Base-by-base conservation (phyloP, 176 grass and related monocot species). In the Oryza nivara region DNA sequence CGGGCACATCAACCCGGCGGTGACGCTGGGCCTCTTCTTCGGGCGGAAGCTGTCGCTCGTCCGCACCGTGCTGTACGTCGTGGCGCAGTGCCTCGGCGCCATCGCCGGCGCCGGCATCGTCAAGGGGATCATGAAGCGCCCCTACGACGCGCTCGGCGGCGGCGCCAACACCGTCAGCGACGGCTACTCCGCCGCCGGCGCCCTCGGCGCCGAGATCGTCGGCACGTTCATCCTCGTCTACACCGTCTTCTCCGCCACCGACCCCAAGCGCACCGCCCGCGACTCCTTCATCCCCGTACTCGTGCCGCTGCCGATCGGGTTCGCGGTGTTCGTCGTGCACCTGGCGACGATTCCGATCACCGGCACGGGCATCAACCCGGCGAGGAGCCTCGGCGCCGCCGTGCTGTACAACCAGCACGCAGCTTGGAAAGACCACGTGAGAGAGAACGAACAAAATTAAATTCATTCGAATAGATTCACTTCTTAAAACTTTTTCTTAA, bases 181-280 rank as follows among this genome's bases (percentile, higher is more conserved):
- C 0, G 92, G 92, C 1, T 90, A 63, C 88, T 80, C 90, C 30
- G 60, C 28, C 22, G 82, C 32, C 7, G 69, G 47, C 5, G 90
- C 79, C 1, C 89, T 97, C 48, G 89, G 47, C 45, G 92, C 92
- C 4, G 95, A 97, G 90, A 76, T 90, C 78, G 25, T 92, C 14
- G 95, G 95, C 81, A 95, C 95, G 12, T 97, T 97, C 84, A 54
- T 98, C 79, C 93, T 95, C 38, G 96, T 92, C 3, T 93, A 95
- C 82, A 89, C 85, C 58, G 92, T 95, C 73, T 90, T 95, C 76
- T 90, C 96, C 48, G 91, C 89, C 63, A 94, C 88, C 38, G 92
- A 94, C 54, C 85, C 92, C 12, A 94, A 94, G 90, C 90, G 83
- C 80, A 97, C 73, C 13, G 92, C 89, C 13, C 94, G 64, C 43